Percentiles rank a stretch among this genome's conserved stretches.
These are phyloP conservation scores for Solanum chaucha DNA, from an alignment of 257 asterid genomes.

Conservation along the genomic window DNA sequence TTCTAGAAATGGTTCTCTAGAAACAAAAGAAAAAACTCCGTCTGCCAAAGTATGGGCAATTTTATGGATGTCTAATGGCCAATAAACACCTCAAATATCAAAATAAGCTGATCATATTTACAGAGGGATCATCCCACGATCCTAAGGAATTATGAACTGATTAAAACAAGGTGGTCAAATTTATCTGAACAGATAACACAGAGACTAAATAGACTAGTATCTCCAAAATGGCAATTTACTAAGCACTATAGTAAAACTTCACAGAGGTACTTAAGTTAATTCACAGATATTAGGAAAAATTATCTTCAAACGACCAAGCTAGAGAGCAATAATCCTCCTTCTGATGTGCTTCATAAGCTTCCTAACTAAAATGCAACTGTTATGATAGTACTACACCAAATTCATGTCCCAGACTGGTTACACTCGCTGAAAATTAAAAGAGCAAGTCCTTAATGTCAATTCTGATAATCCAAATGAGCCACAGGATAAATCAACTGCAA, in stretches of 20 bases:
- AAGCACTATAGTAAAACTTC: not conserved
- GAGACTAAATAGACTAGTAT: not conserved
- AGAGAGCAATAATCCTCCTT: not conserved
- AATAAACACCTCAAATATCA: not conserved
- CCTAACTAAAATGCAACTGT: not conserved
- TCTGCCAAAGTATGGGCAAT: not conserved
- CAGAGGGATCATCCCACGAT: not conserved
- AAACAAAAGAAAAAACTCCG: not conserved
- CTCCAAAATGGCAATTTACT: not conserved
- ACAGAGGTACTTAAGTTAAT: not conserved
- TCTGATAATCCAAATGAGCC: not conserved
- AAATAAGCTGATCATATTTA: not conserved
- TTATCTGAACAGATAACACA: not conserved
- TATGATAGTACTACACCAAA: not conserved
- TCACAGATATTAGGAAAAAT: not conserved
- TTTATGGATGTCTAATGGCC: not conserved
- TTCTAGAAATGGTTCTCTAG: not conserved
- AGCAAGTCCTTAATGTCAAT: not conserved
- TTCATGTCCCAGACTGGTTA: not conserved
- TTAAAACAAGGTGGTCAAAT: not conserved
- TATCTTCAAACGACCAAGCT: not conserved
- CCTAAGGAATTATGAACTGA: not conserved
- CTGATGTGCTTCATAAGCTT: not conserved
- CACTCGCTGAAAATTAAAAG: not conserved
- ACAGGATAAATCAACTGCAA: not conserved